These are phyloP conservation scores for Ammopiptanthus mongolicus DNA, from an alignment of 306 rosid species.

Conservation along the genomic window DNA sequence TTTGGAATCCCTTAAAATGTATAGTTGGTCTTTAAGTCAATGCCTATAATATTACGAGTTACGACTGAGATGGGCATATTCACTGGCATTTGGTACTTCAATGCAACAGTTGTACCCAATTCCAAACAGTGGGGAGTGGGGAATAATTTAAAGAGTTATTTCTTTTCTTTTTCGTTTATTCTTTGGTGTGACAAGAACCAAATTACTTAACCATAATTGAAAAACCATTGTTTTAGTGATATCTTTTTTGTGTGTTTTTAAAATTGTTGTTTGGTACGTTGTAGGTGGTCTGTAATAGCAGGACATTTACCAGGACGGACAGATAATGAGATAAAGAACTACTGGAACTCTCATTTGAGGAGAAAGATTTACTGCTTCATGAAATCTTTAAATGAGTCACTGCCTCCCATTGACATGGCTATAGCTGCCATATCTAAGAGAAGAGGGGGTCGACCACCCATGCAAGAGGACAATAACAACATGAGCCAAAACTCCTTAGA, in stretches of 20 bases:
- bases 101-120: neutral
- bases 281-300: constrained; percentile 76
- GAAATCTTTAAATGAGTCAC: constrained; percentile 23
- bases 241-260: neutral
- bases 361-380: constrained; percentile 48
- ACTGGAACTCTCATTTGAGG: constrained; percentile 72
- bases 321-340: constrained; percentile 71
- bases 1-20: neutral
- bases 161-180: neutral
- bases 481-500: neutral
- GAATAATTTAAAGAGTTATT: neutral
- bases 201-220: neutral
- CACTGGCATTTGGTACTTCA: neutral
- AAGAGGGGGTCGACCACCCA: constrained; percentile 18
- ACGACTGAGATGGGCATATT: neutral
- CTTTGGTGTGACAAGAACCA: neutral
- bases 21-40: neutral
- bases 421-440: constrained; percentile 2
- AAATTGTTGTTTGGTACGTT: neutral
- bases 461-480: neutral
- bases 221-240: neutral
- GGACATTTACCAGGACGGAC: constrained; percentile 68
- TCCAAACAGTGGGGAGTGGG: too few species aligned
- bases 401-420: constrained; percentile 16
- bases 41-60: neutral